Conservation (phyloP, 2,329 filamentous ascomycete genomes). For the Arthrobotrys sphaeroides region DNA sequence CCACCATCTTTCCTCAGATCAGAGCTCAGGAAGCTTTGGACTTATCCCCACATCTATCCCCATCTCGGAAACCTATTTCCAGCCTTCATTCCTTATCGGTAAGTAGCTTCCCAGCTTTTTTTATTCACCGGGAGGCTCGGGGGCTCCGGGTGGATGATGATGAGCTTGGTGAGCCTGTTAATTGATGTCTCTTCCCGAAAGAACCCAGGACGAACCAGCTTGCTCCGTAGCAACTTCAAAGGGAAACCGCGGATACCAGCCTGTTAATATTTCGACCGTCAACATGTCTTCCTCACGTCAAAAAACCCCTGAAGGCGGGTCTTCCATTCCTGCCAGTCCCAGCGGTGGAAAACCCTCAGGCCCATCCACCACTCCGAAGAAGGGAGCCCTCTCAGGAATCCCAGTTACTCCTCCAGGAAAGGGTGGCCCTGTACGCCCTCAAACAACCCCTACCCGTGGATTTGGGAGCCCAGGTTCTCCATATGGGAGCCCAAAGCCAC, state of each 20-base stretch:
- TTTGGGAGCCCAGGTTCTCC: slow-evolving; percentile 17
- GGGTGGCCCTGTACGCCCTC: background rate
- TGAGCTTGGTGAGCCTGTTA: no score
- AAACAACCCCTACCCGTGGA: background rate
- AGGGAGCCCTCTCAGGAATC: background rate
- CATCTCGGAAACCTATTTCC: background rate
- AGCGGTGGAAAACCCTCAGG: background rate
- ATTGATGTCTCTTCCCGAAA: background rate
- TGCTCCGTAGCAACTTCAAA: background rate
- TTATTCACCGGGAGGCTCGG: background rate
- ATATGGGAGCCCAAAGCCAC: slow-evolving; percentile 4
- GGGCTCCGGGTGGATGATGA: background rate
- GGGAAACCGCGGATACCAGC: no score
- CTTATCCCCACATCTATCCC: background rate
- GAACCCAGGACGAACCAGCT: background rate
- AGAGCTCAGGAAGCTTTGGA: background rate
- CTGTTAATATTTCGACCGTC: no score
- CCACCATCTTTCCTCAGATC: background rate
- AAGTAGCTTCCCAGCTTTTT: background rate
- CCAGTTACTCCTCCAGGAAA: background rate
- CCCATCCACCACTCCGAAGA: background rate
- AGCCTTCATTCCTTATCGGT: background rate
- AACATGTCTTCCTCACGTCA: background rate
- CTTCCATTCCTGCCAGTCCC: background rate
- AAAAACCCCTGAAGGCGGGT: background rate